Evolutionary conservation across 2,329 filamentous ascomycete species (phyloP), one percentile per base, ranked within the genome.

Genomic region (Mollisia scopiformis): DNA sequence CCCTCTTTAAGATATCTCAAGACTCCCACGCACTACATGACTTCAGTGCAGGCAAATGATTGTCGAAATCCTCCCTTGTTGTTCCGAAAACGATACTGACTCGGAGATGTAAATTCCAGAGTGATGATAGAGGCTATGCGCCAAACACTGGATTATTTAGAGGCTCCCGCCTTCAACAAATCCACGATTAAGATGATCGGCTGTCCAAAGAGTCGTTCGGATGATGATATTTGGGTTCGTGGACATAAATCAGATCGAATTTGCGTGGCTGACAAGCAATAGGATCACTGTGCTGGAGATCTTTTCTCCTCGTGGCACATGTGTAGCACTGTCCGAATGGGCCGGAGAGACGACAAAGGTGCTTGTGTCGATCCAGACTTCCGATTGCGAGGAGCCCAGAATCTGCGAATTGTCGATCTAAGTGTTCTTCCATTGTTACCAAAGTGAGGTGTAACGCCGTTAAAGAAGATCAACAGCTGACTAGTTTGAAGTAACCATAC

Each of bases 261-360:
- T 7, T 28, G 43, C 23, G 16, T 27, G 5, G 43, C 43, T 47
- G 14, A 47, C 23, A 23, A 35, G 7, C 30, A 19, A 31, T 31
- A 70, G 69, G 76, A 77, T 16, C 75, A 78, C 65, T 84, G 78
- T 78, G 74, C 72, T 55, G 71, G 78, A 28, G 79, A 72, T 25
- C 73, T 77, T 19, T 75, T 71, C 30, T 82, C 78, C 2, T 82
- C 75, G 58, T 86, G 79, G 81, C 84, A 83, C 69, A 85, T 80
- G 80, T 82, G 77, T 0, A 82, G 83, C 0, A 88, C 84, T 0
- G 77, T 78, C 6, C 81, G 80, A 69, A 88, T 88, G 84, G 85
- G 84, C 0, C 78, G 73, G 62, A 39, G 58, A 0, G 76, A 70
- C 1, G 78, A 81, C 7, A 14, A 46, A 16, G 75, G 78, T 33